Conservation (phyloP, 352 stramenopile genomes). For the Pythium periplocum region DNA sequence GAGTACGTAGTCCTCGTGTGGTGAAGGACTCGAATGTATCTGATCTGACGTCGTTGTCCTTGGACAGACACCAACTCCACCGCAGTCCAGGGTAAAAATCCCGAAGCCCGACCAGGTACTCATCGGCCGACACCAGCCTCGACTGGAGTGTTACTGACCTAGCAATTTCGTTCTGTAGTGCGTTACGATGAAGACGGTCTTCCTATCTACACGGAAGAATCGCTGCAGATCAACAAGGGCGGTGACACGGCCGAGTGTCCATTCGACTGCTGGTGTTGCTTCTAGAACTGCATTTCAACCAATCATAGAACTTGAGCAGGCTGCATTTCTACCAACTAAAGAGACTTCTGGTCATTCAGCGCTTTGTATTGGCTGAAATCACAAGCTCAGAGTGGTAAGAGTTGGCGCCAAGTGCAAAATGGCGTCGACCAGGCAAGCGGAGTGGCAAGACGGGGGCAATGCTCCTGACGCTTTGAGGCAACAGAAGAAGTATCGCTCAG, state of each 20-base stretch:
- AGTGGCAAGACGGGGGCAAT: too few relatives aligned
- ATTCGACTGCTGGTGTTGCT: slow-evolving; percentile 91
- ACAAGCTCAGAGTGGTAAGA: too few relatives aligned
- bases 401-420: background rate
- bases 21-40: background rate
- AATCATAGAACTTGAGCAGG: slow-evolving; percentile 9
- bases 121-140: background rate
- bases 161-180: slow-evolving; percentile 25
- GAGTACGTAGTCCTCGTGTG: slow-evolving; percentile 36
- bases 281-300: slow-evolving; percentile 34
- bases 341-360: too few relatives aligned
- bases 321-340: slow-evolving; percentile 12
- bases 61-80: slow-evolving; percentile 73
- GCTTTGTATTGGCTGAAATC: too few relatives aligned
- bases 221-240: slow-evolving; percentile 78
- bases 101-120: slow-evolving; percentile 68
- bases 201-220: slow-evolving; percentile 82
- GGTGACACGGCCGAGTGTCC: slow-evolving; percentile 82
- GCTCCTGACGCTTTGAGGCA: too few relatives aligned
- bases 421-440: background rate
- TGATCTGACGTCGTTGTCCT: background rate
- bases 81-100: slow-evolving; percentile 47
- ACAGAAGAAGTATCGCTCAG: slow-evolving; percentile 1
- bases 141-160: background rate
- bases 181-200: slow-evolving; percentile 83